These are phyloP conservation scores for Phylloporus scabripes DNA, from an alignment of 768 basidiomycete genomes.

Conservation along the genomic window DNA sequence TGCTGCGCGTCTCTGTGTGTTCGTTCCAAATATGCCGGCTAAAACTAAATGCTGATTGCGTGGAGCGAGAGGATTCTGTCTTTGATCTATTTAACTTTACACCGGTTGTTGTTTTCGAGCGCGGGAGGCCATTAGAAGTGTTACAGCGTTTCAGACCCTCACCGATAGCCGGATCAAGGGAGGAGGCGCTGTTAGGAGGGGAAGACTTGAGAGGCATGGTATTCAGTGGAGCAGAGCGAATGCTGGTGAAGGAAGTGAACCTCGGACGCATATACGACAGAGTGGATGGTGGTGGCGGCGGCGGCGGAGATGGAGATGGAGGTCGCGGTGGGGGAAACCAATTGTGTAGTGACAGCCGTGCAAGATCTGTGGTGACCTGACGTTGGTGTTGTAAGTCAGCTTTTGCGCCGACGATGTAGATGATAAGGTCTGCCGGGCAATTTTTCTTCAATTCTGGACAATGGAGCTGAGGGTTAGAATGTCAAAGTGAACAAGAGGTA, in stretches of 20 bases:
- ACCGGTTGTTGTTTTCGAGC: constrained; percentile 44
- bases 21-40: constrained; percentile 53
- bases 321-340: constrained; percentile 84
- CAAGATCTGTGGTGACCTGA: constrained; percentile 76
- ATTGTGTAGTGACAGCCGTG: constrained; percentile 74
- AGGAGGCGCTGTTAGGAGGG: constrained; percentile 55
- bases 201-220: constrained; percentile 40
- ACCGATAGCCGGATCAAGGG: constrained; percentile 54
- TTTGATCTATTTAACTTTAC: constrained; percentile 30
- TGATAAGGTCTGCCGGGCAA: constrained; percentile 80
- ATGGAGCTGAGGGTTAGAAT: constrained; percentile 3
- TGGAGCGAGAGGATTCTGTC: constrained; percentile 40
- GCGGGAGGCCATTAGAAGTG: constrained; percentile 42
- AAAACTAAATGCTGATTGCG: constrained; percentile 52
- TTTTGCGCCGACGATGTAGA: constrained; percentile 94
- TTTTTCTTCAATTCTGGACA: constrained; percentile 81
- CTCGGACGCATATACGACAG: constrained; percentile 34
- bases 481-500: constrained; percentile 1
- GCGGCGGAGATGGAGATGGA: constrained; percentile 60
- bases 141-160: constrained; percentile 51
- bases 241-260: constrained; percentile 39
- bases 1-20: constrained; percentile 54
- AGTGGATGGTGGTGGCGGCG: constrained; percentile 41
- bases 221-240: constrained; percentile 55
- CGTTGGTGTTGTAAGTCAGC: constrained; percentile 70